Evolutionary conservation across 2,329 filamentous ascomycete species (phyloP).

Genomic region (Botrytis medusae): DNA sequence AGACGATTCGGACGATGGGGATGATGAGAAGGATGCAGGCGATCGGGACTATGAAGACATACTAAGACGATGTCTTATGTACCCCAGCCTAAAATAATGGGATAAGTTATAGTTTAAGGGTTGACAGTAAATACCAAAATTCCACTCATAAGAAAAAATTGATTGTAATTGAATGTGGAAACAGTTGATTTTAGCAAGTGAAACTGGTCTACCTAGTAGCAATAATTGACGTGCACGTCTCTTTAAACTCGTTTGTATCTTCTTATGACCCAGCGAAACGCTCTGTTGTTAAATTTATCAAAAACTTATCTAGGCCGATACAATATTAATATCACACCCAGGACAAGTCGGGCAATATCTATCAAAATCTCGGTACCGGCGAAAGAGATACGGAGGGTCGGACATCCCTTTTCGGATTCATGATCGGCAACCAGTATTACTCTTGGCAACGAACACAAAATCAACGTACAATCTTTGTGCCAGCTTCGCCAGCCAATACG

Average conservation of each 20-base stretch:
- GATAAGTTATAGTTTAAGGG: fast-evolving
- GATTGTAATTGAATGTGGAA: neutral
- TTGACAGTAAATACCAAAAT: neutral
- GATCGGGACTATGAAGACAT: too few species aligned
- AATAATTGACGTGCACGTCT: neutral
- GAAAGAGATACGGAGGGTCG: too few species aligned
- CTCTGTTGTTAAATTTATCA: neutral
- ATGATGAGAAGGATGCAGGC: too few species aligned
- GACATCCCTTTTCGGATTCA: neutral
- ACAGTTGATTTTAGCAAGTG: neutral
- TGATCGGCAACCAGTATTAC: neutral
- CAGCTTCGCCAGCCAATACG: neutral
- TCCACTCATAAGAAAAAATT: neutral
- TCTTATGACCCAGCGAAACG: neutral
- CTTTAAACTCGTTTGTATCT: neutral
- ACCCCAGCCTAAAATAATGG: fast-evolving
- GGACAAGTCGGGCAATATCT: neutral
- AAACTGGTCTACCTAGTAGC: neutral
- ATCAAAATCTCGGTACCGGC: neutral
- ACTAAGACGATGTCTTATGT: neutral
- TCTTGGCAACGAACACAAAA: neutral
- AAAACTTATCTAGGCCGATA: neutral
- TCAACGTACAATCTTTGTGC: neutral
- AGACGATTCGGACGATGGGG: too few species aligned
- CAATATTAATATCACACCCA: neutral